A percentile compares a stretch with the other conserved stretches of the same genome.
Evolutionary conservation across 352 stramenopile species (phyloP).

Genomic region (Phytophthora crassamura): DNA sequence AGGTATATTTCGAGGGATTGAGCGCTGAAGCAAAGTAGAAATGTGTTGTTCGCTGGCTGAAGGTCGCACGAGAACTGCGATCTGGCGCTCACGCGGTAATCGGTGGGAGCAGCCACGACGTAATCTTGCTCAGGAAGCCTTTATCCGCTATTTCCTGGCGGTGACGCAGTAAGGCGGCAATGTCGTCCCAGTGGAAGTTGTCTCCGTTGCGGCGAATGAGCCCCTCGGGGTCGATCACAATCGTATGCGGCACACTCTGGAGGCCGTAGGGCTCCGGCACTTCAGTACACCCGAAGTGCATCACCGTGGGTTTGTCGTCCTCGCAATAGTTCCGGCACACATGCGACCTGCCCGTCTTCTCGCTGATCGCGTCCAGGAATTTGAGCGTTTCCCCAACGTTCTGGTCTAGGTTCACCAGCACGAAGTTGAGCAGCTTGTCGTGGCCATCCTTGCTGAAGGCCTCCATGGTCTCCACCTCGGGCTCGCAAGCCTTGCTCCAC

Average conservation of each 20-base stretch:
- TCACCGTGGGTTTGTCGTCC: conserved; percentile 53
- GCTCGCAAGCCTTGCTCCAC: conserved; percentile 61
- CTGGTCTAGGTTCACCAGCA: conserved; percentile 71
- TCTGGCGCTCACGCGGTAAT: conserved; percentile 16
- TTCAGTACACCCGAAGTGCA: conserved; percentile 60
- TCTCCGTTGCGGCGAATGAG: conserved; percentile 61
- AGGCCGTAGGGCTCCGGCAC: conserved; percentile 63
- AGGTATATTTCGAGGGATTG: too few relatives aligned
- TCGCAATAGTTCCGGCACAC: conserved; percentile 60
- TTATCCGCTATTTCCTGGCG: conserved; percentile 36
- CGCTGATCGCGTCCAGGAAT: conserved; percentile 55
- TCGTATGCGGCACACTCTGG: conserved; percentile 54
- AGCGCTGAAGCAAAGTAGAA: too few relatives aligned
- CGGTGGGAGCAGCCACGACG: conserved; percentile 38
- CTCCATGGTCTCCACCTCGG: conserved; percentile 65
- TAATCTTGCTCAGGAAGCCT: conserved; percentile 20
- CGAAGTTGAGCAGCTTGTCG: conserved; percentile 60
- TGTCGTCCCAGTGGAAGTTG: conserved; percentile 69
- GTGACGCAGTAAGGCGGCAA: conserved; percentile 56
- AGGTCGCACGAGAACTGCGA: background rate
- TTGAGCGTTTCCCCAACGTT: conserved; percentile 54
- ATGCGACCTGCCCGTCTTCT: conserved; percentile 44
- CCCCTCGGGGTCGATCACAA: conserved; percentile 54
- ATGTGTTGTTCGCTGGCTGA: background rate
- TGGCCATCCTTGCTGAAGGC: conserved; percentile 59